A percentile compares a stretch with the other conserved stretches of the same genome.
Evolutionary conservation across 192 early-diverging fungal genomes (phyloP).

Genomic region (Gonapodya prolifera): DNA sequence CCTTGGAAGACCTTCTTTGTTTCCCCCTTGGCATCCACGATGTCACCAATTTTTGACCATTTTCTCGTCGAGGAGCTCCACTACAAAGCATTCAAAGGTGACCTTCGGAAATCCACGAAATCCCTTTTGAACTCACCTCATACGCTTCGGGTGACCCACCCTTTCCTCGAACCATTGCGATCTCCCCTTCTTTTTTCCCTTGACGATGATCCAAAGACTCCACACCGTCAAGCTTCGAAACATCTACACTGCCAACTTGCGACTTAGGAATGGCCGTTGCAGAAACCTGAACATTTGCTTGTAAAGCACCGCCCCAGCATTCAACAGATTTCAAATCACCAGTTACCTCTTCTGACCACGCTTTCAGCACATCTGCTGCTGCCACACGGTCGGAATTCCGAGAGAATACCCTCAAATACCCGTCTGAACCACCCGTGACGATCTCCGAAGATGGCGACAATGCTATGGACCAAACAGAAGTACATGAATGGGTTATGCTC

Average conservation of each 20-base stretch:
- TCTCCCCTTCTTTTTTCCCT: slow-evolving; percentile 71
- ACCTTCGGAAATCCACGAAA: slow-evolving; percentile 4
- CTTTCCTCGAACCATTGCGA: slow-evolving; percentile 66
- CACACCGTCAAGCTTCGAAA: slow-evolving; percentile 59
- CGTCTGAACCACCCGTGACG: slow-evolving; percentile 75
- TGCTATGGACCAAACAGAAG: slow-evolving; percentile 84
- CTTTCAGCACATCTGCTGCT: slow-evolving; percentile 20
- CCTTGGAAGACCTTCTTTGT: slow-evolving; percentile 73
- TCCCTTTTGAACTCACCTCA: slow-evolving; percentile 26
- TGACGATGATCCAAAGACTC: slow-evolving; percentile 44
- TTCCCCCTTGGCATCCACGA: slow-evolving; percentile 75
- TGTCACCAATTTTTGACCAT: slow-evolving; percentile 87
- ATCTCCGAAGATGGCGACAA: slow-evolving; percentile 67
- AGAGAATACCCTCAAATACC: slow-evolving; percentile 70
- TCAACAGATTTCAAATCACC: slow-evolving; percentile 12
- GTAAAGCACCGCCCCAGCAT: neutral
- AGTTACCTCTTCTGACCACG: slow-evolving; percentile 4
- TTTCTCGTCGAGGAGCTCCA: slow-evolving; percentile 45
- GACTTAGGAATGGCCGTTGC: slow-evolving; percentile 46
- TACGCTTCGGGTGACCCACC: slow-evolving; percentile 69
- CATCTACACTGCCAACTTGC: slow-evolving; percentile 74
- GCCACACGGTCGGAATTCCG: slow-evolving; percentile 47
- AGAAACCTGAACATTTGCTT: slow-evolving; percentile 44
- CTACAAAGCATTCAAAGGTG: slow-evolving; percentile 14
- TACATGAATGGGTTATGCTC: slow-evolving; percentile 71